phyloP scores from a whole-genome alignment of 169 alveolate species.

The Plasmodium berghei region DNA sequence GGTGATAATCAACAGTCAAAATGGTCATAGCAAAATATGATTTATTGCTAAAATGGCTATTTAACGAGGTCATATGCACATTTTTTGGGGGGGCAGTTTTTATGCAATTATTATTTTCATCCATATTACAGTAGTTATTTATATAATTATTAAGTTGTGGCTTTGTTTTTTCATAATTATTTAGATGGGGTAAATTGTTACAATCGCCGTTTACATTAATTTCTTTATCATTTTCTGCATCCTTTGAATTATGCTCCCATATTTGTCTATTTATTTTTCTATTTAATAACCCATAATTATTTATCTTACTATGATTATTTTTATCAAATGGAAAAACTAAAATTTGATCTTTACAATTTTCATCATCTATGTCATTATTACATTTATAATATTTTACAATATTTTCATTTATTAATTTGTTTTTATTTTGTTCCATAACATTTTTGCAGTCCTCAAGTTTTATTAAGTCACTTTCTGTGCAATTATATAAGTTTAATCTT shows the following conservation, averaged over 20 bases:
- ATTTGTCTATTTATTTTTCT: background rate
- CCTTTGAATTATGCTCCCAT: background rate
- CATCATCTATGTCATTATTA: slow-evolving; percentile 41
- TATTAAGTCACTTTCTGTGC: slow-evolving; percentile 25
- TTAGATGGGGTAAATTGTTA: background rate
- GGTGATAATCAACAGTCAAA: slow-evolving; percentile 64
- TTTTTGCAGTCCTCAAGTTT: slow-evolving; percentile 29
- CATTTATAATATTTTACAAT: slow-evolving; percentile 56
- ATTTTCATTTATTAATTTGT: slow-evolving; percentile 5
- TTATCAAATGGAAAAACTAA: slow-evolving; percentile 42
- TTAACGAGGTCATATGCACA: no score
- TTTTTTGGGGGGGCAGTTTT: background rate
- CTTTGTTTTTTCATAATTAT: background rate
- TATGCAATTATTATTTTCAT: background rate
- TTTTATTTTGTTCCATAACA: slow-evolving; percentile 15
- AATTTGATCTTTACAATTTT: slow-evolving; percentile 12
- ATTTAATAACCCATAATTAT: background rate
- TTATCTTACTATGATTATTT: background rate
- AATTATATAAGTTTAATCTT: slow-evolving; percentile 41
- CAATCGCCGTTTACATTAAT: background rate
- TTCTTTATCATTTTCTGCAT: background rate
- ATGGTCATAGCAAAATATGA: slow-evolving; percentile 27
- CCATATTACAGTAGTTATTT: background rate
- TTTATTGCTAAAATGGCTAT: background rate
- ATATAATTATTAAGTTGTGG: background rate